Conservation (phyloP, 2,329 filamentous ascomycete species). For the Dactylella cylindrospora region DNA sequence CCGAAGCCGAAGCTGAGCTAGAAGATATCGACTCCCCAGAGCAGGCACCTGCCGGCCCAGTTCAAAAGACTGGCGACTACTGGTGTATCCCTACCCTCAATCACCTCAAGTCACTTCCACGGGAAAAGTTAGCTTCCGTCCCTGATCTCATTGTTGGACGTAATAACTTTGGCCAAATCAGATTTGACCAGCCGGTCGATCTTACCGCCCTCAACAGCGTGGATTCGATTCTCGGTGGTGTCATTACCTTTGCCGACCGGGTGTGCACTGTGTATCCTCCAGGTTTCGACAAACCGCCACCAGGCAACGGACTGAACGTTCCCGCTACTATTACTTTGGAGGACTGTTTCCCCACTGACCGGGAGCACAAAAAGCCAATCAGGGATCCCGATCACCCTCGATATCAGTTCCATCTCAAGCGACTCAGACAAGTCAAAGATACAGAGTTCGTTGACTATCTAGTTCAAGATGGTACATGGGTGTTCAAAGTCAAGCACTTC, state of each 20-base stretch:
- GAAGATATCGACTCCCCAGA: slow-evolving; percentile 29
- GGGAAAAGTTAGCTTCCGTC: slow-evolving; percentile 74
- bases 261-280: slow-evolving; percentile 83
- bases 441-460: slow-evolving; percentile 84
- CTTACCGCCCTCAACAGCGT: slow-evolving; percentile 71
- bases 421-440: slow-evolving; percentile 74
- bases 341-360: slow-evolving; percentile 84
- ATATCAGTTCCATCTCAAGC: slow-evolving; percentile 78
- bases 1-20: slow-evolving; percentile 52
- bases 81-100: slow-evolving; percentile 78
- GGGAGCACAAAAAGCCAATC: slow-evolving; percentile 57
- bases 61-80: slow-evolving; percentile 70
- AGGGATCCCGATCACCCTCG: slow-evolving; percentile 59
- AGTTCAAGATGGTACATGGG: slow-evolving; percentile 78
- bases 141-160: slow-evolving; percentile 78
- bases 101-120: slow-evolving; percentile 76
- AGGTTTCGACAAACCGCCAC: slow-evolving; percentile 73
- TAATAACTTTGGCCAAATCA: slow-evolving; percentile 74
- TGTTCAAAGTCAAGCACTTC: slow-evolving; percentile 91
- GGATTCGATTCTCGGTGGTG: slow-evolving; percentile 73
- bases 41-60: slow-evolving; percentile 48
- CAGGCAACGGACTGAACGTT: slow-evolving; percentile 87
- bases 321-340: slow-evolving; percentile 83
- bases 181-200: slow-evolving; percentile 80
- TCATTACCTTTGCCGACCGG: slow-evolving; percentile 75